Evolutionary conservation across 352 stramenopile genomes (phyloP), one percentile per base, ranked within the genome.

Genomic region (Halophytophthora batemanensis): DNA sequence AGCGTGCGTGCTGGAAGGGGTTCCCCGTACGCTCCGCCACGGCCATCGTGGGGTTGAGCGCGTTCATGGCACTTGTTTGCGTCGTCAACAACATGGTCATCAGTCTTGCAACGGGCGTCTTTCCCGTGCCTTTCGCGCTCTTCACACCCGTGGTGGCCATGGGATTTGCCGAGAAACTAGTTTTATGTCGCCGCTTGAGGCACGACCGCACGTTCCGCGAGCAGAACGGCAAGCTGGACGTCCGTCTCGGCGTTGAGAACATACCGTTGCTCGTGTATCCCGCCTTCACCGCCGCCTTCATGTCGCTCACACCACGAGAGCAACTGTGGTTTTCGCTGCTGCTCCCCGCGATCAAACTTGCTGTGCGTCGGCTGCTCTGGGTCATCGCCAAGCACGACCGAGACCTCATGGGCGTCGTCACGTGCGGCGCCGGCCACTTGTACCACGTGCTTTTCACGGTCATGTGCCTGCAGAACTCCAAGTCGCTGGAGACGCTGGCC

Each of bases 381-480:
- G 34, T 42, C 1, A 53, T 72, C 4, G 23, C 59, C 6, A 68
- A 56, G 17, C 35, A 50, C 14, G 49, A 75, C 28, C 48, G 63
- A 8, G 70, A 81, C 37, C 44, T 75, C 0, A 43, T 69, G 0
- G 49, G 56, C 0, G 64, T 73, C 42, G 62, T 64, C 14, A 71
- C 48, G 19, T 55, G 44, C 22, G 69, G 57, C 22, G 59, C 56
- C 36, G 48, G 59, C 0, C 67, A 80, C 41, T 25, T 78, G 0
- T 80, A 77, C 46, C 69, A 83, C 55, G 51, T 72, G 0, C 57
- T 80, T 3, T 83, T 83, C 43, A 64, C 60, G 1, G 64, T 50
- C 2, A 63, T 54, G 59, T 74, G 64, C 14, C 37, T 83, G 1
- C 69, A 83, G 49, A 74, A 66, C 25, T 42, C 69, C 13, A 76